These are phyloP conservation scores for Epichloe scottii DNA, from an alignment of 2,329 filamentous ascomycete species.

Conservation along the genomic window DNA sequence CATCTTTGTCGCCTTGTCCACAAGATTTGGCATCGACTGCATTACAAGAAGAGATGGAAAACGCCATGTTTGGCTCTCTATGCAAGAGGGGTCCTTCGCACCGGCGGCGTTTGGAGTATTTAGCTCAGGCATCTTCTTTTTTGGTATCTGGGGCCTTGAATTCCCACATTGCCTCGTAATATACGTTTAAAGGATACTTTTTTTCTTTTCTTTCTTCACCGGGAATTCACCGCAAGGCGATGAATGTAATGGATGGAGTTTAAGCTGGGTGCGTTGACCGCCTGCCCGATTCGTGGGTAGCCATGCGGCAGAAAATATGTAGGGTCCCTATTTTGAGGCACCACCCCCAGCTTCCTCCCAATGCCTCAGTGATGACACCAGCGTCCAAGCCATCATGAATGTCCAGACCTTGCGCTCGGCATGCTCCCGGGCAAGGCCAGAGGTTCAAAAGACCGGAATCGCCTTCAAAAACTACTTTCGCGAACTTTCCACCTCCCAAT, in stretches of 20 bases:
- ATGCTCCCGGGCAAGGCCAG: constrained; percentile 22
- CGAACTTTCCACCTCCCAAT: constrained; percentile 25
- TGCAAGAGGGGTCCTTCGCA: neutral
- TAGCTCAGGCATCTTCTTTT: constrained; percentile 6
- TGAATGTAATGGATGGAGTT: neutral
- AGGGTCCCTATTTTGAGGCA: neutral
- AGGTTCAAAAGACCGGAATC: constrained; percentile 19
- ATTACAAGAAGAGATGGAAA: constrained; percentile 3
- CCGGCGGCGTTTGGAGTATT: constrained; percentile 5
- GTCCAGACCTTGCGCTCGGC: constrained; percentile 26
- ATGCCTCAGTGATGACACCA: neutral
- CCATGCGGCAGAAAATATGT: constrained; percentile 1
- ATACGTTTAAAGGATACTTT: neutral
- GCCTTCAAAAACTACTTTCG: constrained; percentile 17
- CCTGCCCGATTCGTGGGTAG: neutral
- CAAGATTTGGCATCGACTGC: neutral
- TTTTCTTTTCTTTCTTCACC: neutral
- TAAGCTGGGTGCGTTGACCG: neutral
- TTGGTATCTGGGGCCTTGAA: neutral
- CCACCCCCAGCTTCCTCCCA: neutral
- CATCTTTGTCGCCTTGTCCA: neutral
- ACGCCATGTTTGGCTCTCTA: neutral
- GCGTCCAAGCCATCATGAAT: constrained; percentile 20
- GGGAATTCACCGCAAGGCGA: neutral
- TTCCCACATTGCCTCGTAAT: neutral